phyloP scores from a whole-genome alignment of 2,329 filamentous ascomycete species.

The Phaeosphaeriaceae sp. region DNA sequence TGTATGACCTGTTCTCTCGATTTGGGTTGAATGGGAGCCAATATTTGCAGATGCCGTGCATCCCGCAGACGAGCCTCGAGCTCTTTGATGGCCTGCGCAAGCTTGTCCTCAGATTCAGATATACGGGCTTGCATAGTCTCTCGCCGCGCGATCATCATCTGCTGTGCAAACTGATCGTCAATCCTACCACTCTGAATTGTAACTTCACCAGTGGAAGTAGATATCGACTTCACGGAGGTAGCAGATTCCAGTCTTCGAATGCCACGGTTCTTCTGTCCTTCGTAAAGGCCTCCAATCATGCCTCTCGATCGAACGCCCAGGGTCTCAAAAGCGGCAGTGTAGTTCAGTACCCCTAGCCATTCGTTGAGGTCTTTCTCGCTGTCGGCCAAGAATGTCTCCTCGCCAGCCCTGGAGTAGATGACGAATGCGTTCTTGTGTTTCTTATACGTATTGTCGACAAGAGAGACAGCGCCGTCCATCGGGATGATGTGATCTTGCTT shows the following conservation, averaged over 20 bases:
- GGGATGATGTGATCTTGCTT: constrained; percentile 94
- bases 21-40: constrained; percentile 90
- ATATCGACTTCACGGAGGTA: constrained; percentile 64
- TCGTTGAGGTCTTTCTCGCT: constrained; percentile 93
- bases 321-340: constrained; percentile 91
- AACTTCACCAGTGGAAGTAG: constrained; percentile 76
- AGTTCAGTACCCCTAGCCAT: constrained; percentile 95
- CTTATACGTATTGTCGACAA: constrained; percentile 85
- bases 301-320: constrained; percentile 90
- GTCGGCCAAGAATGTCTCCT: constrained; percentile 91
- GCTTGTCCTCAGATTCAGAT: constrained; percentile 78
- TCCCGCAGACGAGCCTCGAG: constrained; percentile 86
- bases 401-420: constrained; percentile 81
- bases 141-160: constrained; percentile 82
- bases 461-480: constrained; percentile 87
- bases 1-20: constrained; percentile 86
- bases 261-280: constrained; percentile 77
- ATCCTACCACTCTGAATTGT: constrained; percentile 76
- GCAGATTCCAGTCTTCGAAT: constrained; percentile 72
- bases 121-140: constrained; percentile 87
- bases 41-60: constrained; percentile 84
- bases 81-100: constrained; percentile 75
- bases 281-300: constrained; percentile 82
- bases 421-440: constrained; percentile 96
- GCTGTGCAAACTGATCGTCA: constrained; percentile 82